phyloP scores from a whole-genome alignment of 2,329 filamentous ascomycete genomes.

The Aspergillus phoenicis region DNA sequence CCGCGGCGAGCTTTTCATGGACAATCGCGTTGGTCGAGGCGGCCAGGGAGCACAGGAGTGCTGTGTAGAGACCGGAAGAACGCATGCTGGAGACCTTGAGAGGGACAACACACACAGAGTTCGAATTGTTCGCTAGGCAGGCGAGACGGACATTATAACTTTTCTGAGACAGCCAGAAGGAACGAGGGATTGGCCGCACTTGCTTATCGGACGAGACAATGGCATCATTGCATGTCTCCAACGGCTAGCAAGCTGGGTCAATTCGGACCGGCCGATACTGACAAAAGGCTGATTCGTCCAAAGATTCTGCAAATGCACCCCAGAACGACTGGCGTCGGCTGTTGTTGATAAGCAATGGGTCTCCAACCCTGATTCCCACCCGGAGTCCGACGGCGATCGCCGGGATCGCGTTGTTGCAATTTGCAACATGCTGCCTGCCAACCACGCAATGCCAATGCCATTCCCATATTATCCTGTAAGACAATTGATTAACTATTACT shows the following conservation, averaged over 20 bases:
- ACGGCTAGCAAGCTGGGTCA: neutral
- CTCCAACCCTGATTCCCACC: neutral
- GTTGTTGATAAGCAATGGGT: constrained; percentile 10
- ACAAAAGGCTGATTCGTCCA: neutral
- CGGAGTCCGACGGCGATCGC: constrained; percentile 5
- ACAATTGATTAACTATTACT: neutral
- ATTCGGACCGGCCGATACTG: neutral
- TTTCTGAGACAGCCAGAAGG: neutral
- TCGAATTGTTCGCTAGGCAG: neutral
- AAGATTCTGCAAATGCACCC: neutral
- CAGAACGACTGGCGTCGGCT: constrained; percentile 1
- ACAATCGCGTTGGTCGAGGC: neutral
- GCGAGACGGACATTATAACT: constrained; percentile 2
- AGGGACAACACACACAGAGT: neutral
- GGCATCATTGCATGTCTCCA: neutral
- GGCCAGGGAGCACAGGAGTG: constrained; percentile 8
- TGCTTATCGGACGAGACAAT: constrained; percentile 5
- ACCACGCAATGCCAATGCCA: neutral
- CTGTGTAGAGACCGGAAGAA: constrained; percentile 5
- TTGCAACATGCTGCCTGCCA: neutral
- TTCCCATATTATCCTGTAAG: neutral
- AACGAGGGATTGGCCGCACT: neutral
- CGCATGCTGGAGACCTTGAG: neutral
- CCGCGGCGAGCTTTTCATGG: constrained; percentile 5
- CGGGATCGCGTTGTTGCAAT: neutral